Evolutionary conservation across 345 rosid genomes (phyloP).

Genomic region (Populus simonii): DNA sequence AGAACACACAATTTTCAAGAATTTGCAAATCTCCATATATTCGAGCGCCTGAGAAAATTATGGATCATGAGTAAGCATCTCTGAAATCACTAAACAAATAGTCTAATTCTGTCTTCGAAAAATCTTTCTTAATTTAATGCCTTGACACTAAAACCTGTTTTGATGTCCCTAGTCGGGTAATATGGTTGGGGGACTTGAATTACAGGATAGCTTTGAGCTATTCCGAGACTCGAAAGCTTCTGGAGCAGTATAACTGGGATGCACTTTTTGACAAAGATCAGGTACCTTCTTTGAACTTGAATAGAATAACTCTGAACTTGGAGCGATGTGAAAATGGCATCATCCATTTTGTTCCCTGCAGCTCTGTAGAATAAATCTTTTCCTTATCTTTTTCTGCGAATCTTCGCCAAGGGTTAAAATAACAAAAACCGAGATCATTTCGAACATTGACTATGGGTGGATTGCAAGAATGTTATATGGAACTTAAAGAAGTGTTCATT

Average conservation of each 20-base stretch:
- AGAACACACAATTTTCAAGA: slow-evolving; percentile 73
- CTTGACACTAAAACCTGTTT: slow-evolving; percentile 1
- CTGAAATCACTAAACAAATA: background rate
- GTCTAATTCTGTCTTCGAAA: background rate
- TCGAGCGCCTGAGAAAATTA: slow-evolving; percentile 63
- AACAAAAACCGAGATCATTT: background rate
- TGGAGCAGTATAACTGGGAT: slow-evolving; percentile 60
- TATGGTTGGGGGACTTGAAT: slow-evolving; percentile 94
- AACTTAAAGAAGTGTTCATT: background rate
- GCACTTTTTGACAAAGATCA: slow-evolving; percentile 78
- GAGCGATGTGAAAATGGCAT: background rate
- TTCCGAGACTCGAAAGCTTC: slow-evolving; percentile 60
- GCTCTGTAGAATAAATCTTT: background rate
- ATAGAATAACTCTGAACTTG: background rate
- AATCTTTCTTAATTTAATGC: background rate
- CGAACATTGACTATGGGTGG: background rate
- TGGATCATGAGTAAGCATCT: slow-evolving; percentile 69
- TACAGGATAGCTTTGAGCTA: slow-evolving; percentile 88
- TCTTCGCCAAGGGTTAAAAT: background rate
- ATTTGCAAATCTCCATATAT: slow-evolving; percentile 52
- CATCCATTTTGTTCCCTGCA: background rate
- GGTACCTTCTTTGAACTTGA: slow-evolving; percentile 37
- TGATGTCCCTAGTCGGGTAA: slow-evolving; percentile 53
- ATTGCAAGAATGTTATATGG: background rate
- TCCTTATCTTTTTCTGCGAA: background rate